phyloP scores from a whole-genome alignment of 148 eudicot species.

The Arctostaphylos glauca region DNA sequence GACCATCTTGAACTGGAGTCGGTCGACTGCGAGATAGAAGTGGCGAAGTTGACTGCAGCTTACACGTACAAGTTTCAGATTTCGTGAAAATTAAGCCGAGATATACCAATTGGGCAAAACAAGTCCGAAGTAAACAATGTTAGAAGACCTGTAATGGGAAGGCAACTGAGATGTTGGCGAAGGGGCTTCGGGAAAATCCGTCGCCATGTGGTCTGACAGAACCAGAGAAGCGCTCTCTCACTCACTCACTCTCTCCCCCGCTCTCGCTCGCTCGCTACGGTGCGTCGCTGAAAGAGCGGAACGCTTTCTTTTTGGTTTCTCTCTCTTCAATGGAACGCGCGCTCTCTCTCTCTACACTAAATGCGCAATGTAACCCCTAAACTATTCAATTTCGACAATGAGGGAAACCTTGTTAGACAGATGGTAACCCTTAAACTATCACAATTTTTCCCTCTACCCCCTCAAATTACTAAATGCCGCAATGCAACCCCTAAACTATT shows the following conservation, averaged over 20 bases:
- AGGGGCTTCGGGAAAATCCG: slow-evolving; percentile 40
- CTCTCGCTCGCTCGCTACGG: background rate
- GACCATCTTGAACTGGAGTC: slow-evolving; percentile 80
- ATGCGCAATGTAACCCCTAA: too few relatives aligned
- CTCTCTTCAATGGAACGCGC: too few relatives aligned
- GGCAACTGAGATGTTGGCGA: slow-evolving; percentile 45
- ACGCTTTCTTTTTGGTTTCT: background rate
- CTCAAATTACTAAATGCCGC: too few relatives aligned
- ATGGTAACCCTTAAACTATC: too few relatives aligned
- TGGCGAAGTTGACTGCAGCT: slow-evolving; percentile 66
- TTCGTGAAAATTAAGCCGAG: background rate
- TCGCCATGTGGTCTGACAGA: slow-evolving; percentile 28
- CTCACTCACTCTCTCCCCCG: background rate
- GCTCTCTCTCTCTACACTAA: too few relatives aligned
- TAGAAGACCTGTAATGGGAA: slow-evolving; percentile 27
- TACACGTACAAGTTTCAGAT: background rate
- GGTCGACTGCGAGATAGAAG: slow-evolving; percentile 92
- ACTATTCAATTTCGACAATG: too few relatives aligned
- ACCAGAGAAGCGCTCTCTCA: background rate
- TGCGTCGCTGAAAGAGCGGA: background rate
- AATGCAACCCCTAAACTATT: too few relatives aligned
- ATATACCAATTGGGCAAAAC: background rate
- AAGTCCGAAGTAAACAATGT: background rate
- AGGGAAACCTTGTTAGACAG: too few relatives aligned
- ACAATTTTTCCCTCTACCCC: too few relatives aligned